A percentile compares a stretch with the other conserved stretches of the same genome.
Evolutionary conservation across 2,329 filamentous ascomycete genomes (phyloP).

Genomic region (Verticillium isaacii): DNA sequence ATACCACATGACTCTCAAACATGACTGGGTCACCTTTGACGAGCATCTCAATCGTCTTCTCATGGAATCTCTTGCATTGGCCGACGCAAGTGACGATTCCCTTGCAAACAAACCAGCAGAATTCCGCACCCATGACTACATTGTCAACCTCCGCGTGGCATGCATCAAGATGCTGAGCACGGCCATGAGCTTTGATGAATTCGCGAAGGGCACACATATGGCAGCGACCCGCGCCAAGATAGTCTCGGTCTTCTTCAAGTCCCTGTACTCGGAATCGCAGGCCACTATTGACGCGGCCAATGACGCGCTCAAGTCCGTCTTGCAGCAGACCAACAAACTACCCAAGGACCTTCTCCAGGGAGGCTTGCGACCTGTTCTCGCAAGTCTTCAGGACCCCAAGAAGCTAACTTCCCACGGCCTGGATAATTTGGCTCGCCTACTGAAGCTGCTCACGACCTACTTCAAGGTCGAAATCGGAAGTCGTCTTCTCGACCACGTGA

Average conservation of each 20-base stretch:
- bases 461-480: conserved; percentile 98
- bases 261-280: conserved; percentile 85
- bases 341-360: conserved; percentile 95
- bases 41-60: conserved; percentile 85
- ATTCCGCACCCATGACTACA: conserved; percentile 91
- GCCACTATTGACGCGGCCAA: conserved; percentile 94
- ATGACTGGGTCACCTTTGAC: conserved; percentile 86
- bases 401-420: conserved; percentile 83
- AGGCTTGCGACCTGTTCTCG: conserved; percentile 88
- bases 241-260: conserved; percentile 96
- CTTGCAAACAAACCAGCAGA: conserved; percentile 90
- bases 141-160: conserved; percentile 84
- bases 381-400: conserved; percentile 91
- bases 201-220: conserved; percentile 69
- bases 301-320: conserved; percentile 79
- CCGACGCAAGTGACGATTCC: conserved; percentile 91
- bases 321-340: conserved; percentile 83
- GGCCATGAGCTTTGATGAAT: conserved; percentile 90
- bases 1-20: conserved; percentile 85
- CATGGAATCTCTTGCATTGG: conserved; percentile 88
- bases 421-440: conserved; percentile 81
- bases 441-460: conserved; percentile 92
- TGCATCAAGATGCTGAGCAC: conserved; percentile 91
- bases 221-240: conserved; percentile 61
- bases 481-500: conserved; percentile 89